A percentile compares a stretch with the other conserved stretches of the same genome.
phyloP scores from a whole-genome alignment of 148 eudicot genomes.

The Silene latifolia region DNA sequence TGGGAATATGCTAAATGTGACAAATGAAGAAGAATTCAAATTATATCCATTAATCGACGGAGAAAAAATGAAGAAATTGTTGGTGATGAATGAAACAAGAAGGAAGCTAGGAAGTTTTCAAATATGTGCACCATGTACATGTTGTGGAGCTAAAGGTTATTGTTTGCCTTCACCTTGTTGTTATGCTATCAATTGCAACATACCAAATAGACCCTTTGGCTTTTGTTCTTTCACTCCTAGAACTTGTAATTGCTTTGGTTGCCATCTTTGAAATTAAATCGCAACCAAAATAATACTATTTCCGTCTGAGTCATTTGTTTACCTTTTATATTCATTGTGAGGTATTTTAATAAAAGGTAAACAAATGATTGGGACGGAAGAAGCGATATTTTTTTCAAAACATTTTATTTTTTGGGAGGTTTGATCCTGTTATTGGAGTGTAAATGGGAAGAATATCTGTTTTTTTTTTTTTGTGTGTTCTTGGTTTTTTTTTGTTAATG shows the following conservation, averaged over 20 bases:
- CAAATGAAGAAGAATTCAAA: slow-evolving; percentile 22
- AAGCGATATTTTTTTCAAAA: background rate
- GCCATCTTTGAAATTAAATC: slow-evolving; percentile 48
- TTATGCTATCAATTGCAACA: slow-evolving; percentile 95
- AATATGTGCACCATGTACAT: slow-evolving; percentile 85
- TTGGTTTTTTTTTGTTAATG: slow-evolving; percentile 4
- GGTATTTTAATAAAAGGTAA: too few relatives aligned
- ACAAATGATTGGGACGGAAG: background rate
- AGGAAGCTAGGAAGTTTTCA: slow-evolving; percentile 72
- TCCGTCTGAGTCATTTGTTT: too few relatives aligned
- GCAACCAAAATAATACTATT: too few relatives aligned
- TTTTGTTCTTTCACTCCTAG: slow-evolving; percentile 86
- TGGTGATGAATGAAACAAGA: slow-evolving; percentile 72
- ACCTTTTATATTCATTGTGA: background rate
- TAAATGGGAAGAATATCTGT: background rate
- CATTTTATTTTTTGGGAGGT: background rate
- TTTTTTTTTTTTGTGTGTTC: slow-evolving; percentile 2
- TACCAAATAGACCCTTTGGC: slow-evolving; percentile 94
- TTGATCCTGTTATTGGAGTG: background rate
- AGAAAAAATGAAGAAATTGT: slow-evolving; percentile 40
- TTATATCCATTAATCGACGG: slow-evolving; percentile 55
- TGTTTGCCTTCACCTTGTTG: slow-evolving; percentile 93
- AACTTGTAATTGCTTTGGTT: slow-evolving; percentile 88
- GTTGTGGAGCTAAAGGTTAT: slow-evolving; percentile 68
- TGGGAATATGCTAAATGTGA: slow-evolving; percentile 22